Evolutionary conservation across 192 early-diverging fungal species (phyloP).

Genomic region (Backusella psychrophila): DNA sequence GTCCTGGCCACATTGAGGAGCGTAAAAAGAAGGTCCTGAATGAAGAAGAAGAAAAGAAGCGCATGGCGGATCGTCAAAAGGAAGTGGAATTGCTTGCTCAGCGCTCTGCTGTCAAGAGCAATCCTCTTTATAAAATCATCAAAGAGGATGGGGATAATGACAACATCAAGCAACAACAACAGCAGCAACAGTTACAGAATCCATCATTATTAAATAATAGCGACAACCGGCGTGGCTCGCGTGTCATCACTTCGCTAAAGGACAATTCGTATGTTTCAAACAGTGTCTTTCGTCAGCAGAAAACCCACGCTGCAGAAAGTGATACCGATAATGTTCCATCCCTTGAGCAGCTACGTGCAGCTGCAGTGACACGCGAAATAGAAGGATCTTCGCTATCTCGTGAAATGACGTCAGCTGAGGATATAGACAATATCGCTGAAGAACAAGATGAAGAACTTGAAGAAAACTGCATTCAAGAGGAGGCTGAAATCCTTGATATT

Average conservation of each 20-base stretch:
- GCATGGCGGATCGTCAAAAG: slow-evolving; percentile 8
- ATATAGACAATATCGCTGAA: neutral
- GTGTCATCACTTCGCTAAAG: slow-evolving; percentile 13
- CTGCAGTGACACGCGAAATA: neutral
- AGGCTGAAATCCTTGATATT: neutral
- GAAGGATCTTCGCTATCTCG: neutral
- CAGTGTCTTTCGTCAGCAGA: slow-evolving; percentile 18
- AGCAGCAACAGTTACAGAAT: neutral
- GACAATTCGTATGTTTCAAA: slow-evolving; percentile 19
- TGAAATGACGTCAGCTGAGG: neutral
- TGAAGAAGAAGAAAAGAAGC: slow-evolving; percentile 18
- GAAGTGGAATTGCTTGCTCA: slow-evolving; percentile 22
- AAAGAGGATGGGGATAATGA: slow-evolving; percentile 2
- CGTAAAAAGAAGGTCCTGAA: slow-evolving; percentile 8
- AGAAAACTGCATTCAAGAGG: neutral
- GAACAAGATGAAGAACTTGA: neutral
- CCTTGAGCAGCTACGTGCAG: neutral
- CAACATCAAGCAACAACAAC: neutral
- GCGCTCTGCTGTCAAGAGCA: slow-evolving; percentile 27
- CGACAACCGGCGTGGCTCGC: slow-evolving; percentile 4
- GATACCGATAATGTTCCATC: neutral
- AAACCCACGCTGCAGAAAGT: neutral
- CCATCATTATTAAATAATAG: neutral
- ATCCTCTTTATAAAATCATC: slow-evolving; percentile 21
- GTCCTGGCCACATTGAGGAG: slow-evolving; percentile 21